Evolutionary conservation across 176 grass and related monocot species (phyloP).

Genomic region (Oryza glumipatula): DNA sequence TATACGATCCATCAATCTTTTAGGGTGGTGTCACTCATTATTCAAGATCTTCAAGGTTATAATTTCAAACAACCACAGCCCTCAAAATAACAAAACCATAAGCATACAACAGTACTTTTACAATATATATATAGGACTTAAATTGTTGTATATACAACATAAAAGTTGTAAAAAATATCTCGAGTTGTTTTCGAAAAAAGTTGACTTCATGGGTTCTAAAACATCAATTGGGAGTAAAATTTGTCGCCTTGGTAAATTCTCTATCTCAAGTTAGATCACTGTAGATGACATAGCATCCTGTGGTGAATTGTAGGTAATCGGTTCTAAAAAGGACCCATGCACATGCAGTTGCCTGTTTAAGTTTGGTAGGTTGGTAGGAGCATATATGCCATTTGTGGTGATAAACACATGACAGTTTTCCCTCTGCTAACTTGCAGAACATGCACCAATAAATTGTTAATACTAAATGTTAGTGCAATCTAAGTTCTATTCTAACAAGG

Average conservation of each 20-base stretch:
- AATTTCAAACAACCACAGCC: too few relatives aligned
- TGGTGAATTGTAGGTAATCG: background rate
- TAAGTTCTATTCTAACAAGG: slow-evolving; percentile 1
- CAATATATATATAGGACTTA: too few relatives aligned
- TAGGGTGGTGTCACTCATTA: background rate
- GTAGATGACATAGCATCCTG: background rate
- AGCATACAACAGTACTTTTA: too few relatives aligned
- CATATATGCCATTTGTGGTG: background rate
- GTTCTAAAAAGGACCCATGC: background rate
- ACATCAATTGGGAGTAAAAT: background rate
- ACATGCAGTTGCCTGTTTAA: background rate
- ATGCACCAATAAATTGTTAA: slow-evolving; percentile 28
- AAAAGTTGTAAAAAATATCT: too few relatives aligned
- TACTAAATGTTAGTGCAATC: background rate
- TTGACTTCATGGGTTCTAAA: background rate
- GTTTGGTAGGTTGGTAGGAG: background rate
- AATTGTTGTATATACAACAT: too few relatives aligned
- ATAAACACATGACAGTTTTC: background rate
- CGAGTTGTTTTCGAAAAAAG: background rate
- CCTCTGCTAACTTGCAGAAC: background rate
- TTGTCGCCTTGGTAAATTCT: slow-evolving; percentile 1
- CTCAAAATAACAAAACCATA: too few relatives aligned
- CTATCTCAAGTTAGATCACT: slow-evolving; percentile 7
- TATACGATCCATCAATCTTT: background rate
- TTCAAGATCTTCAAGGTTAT: background rate